Percentiles rank a stretch among this genome's conserved stretches.
These are phyloP conservation scores for Coccomyxa subellipsoidea DNA, from an alignment of 163 green algal genomes.

Conservation along the genomic window DNA sequence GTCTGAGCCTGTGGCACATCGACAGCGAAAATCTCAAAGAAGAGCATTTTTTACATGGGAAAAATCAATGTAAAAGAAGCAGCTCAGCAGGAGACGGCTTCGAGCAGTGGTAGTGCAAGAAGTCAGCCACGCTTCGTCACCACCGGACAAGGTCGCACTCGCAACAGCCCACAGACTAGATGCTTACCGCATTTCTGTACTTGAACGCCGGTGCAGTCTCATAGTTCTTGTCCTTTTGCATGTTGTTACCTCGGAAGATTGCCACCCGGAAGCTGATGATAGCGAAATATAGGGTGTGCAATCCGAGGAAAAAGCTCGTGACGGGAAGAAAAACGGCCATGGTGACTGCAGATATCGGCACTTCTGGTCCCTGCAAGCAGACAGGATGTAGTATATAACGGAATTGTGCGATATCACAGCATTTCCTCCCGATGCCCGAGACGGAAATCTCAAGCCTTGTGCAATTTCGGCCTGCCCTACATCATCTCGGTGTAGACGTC, in stretches of 20 bases:
- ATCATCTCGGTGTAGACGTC: not conserved
- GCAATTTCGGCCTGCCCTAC: not conserved
- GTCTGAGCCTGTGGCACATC: not conserved
- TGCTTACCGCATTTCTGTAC: not conserved
- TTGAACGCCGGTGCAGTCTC: not conserved
- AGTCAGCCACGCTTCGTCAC: too few species aligned
- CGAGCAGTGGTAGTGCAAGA: too few species aligned
- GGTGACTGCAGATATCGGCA: not conserved
- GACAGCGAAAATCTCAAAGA: not conserved
- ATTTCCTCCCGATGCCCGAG: too few species aligned
- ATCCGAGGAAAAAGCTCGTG: not conserved
- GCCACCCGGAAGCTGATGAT: not conserved
- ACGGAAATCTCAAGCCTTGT: too few species aligned
- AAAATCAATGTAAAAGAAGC: too few species aligned
- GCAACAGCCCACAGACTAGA: not conserved
- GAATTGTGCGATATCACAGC: not conserved
- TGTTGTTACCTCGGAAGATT: not conserved
- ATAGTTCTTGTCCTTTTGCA: not conserved
- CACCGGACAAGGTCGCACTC: too few species aligned
- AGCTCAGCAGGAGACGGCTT: too few species aligned
- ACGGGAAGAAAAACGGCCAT: not conserved
- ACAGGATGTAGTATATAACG: not conserved
- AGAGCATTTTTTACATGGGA: too few species aligned
- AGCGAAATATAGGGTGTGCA: not conserved
- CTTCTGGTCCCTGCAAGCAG: not conserved